Base-by-base conservation (phyloP, 371 early-diverging fungal genomes). In the Dichotomocladium elegans region DNA sequence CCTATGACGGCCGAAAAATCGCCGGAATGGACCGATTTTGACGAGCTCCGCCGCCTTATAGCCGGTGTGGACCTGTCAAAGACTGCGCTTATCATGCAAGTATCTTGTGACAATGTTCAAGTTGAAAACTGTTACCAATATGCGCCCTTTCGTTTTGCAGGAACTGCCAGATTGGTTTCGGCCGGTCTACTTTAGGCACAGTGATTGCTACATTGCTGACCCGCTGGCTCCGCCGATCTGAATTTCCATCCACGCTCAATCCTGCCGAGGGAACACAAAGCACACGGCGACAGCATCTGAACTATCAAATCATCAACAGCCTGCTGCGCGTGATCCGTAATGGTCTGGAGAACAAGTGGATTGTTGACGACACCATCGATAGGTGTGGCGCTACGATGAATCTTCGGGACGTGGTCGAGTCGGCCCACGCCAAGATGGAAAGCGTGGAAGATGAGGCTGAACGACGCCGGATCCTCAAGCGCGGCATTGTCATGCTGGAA, bases 101-200 rank as follows among this genome's bases (percentile, higher is more conserved):
- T 54, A 1, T 29, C 30, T 7, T n/a, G 17, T 51, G 43, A 12
- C n/a, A n/a, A n/a, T 37, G 46, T 30, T 35, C 17, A 49, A 37
- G 12, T 6, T 22, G 25, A 26, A 21, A 27, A 45, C 27, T 11
- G 28, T 47, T 47, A 35, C 28, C 19, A 24, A 34, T 19, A 46
- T 35, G 14, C 26, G 8, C 54, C 50, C 11, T 41, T 9, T 25
- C 17, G 2, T 51, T 5, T 27, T 41, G 30, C 54, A 85, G 82
- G 60, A 87, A 87, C 53, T 86, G 86, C 53, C 88, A 88, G 62
- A 70, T 86, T 4, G 87, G 88, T 1, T 41, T 80, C 3, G 88
- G 88, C 24, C 75, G 89, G 35, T 83, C 85, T 0, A 86, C 89
- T 17, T 64, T 71, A 21, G 68, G 68, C 19, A 76, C 76, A 0